Evolutionary conservation across 352 stramenopile species (phyloP).

Genomic region (Pythium utonaiense): DNA sequence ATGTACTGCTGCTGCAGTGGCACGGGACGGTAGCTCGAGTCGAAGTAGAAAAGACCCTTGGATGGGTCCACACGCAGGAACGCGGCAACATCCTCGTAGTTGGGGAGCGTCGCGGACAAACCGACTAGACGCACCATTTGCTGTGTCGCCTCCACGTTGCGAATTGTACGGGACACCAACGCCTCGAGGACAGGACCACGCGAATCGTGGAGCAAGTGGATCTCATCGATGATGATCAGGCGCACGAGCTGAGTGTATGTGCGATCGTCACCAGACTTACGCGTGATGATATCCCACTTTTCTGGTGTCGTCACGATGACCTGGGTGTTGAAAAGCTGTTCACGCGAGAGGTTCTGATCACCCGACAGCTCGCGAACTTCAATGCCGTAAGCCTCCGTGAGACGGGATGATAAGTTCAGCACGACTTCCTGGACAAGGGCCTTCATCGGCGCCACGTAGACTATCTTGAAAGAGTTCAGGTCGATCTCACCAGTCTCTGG

Average conservation of each 20-base stretch:
- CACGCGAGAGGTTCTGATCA: slow-evolving; percentile 96
- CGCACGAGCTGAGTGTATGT: slow-evolving; percentile 98
- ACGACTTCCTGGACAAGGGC: slow-evolving; percentile 99
- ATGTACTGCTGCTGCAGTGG: slow-evolving; percentile 99
- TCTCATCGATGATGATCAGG: slow-evolving; percentile 99
- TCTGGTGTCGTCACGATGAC: slow-evolving; percentile 99
- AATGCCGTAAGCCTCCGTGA: slow-evolving; percentile 93
- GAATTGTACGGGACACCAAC: slow-evolving; percentile 96
- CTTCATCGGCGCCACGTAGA: slow-evolving; percentile 99
- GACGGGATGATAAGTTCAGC: slow-evolving; percentile 94
- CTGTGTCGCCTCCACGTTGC: slow-evolving; percentile 97
- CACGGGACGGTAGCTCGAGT: slow-evolving; percentile 98
- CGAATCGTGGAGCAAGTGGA: slow-evolving; percentile 99
- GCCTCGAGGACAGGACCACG: slow-evolving; percentile 98
- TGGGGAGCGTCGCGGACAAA: slow-evolving; percentile 98
- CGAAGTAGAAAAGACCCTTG: slow-evolving; percentile 99
- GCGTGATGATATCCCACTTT: slow-evolving; percentile 99
- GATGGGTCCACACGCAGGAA: slow-evolving; percentile 98
- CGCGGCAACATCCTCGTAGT: slow-evolving; percentile 98
- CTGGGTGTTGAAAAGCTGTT: slow-evolving; percentile 98
- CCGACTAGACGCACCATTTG: slow-evolving; percentile 97
- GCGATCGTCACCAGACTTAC: slow-evolving; percentile 96
- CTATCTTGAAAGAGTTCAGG: slow-evolving; percentile 98
- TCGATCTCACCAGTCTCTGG: slow-evolving; percentile 87
- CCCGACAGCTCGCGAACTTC: slow-evolving; percentile 96